Evolutionary conservation across 345 rosid species (phyloP).

Genomic region (Boechera stricta): DNA sequence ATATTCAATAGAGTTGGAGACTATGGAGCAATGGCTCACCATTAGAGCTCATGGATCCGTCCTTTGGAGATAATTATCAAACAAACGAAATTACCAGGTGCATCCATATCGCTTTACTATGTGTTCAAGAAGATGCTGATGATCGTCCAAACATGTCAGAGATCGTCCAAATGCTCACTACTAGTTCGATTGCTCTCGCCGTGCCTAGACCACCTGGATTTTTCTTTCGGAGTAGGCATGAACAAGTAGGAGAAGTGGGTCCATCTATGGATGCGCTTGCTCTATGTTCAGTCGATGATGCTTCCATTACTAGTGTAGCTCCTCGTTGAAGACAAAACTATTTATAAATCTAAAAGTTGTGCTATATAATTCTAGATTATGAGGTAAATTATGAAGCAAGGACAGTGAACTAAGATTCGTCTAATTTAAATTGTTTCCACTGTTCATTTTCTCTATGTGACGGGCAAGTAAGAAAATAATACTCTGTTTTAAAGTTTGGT

Average conservation of each 20-base stretch:
- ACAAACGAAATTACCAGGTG: conserved; percentile 41
- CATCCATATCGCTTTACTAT: conserved; percentile 49
- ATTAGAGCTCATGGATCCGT: conserved; percentile 52
- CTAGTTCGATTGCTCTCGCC: not conserved
- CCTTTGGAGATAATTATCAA: conserved; percentile 32
- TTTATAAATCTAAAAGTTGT: not conserved
- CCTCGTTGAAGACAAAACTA: conserved; percentile 43
- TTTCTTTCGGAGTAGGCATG: conserved; percentile 20
- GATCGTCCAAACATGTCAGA: conserved; percentile 58
- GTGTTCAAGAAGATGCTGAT: conserved; percentile 59
- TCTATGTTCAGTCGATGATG: conserved; percentile 42
- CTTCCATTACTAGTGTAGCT: conserved; percentile 43
- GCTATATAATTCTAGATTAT: too few relatives aligned
- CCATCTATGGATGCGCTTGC: not conserved
- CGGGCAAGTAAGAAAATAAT: too few relatives aligned
- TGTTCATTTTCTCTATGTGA: not conserved
- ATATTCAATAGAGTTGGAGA: conserved; percentile 54
- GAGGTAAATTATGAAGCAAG: too few relatives aligned
- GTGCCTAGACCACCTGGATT: conserved; percentile 13
- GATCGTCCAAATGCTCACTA: conserved; percentile 41
- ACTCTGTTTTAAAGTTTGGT: too few relatives aligned
- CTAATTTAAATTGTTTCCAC: not conserved
- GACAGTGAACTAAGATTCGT: not conserved
- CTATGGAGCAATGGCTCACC: conserved; percentile 53
- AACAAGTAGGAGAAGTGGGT: not conserved